Base-by-base conservation (phyloP, 371 early-diverging fungal genomes). In the Mortierella sp. region DNA sequence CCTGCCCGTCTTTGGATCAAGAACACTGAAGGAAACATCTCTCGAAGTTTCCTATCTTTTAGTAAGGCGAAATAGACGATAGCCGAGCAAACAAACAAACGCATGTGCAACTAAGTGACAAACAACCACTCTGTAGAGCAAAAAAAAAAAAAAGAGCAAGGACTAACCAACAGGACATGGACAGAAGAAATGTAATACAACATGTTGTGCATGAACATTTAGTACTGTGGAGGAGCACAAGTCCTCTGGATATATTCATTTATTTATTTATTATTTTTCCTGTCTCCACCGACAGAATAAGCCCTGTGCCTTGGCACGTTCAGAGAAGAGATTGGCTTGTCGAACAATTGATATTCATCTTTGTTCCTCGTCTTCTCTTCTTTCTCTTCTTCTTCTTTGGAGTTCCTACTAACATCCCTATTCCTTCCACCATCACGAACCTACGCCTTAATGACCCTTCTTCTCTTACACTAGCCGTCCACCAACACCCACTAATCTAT, bases 321-420 rank as follows among this genome's bases (percentile, higher is more conserved):
- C n/a, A n/a, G n/a, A 16, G 8, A 16, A 12, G 14, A 45, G 16
- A 45, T 6, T 16, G 2, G 8, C 4, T 9, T 45, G 9, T 9
- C 12, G 39, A 39, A 4, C 39, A 39, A 39, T 39, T 39, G 6
- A 10, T 32, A 18, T 57, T 49, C 57, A 9, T 35, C 12, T 11
- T 24, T 52, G n/a, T 20, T 26, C 40, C 9, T 30, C 10, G 5
- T 54, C 24, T 32, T 62, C 14, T n/a, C 60, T 57, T 26, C n/a
- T 54, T 51, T 39, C 51, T 16, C 64, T 35, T n/a, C 62, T 26
- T 30, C 20, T 10, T 45, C 65, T 49, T 66, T 60, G 51, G 47
- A 49, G n/a, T 52, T 22, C 66, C 30, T 43, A 59, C 64, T 18
- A 39, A 64, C 69, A 39, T 49, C 68, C 58, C 18, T 68, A 32